Percentiles rank a stretch among this genome's conserved stretches.
Conservation (phyloP, 192 early-diverging fungal species). For the Coemansia sp. region DNA sequence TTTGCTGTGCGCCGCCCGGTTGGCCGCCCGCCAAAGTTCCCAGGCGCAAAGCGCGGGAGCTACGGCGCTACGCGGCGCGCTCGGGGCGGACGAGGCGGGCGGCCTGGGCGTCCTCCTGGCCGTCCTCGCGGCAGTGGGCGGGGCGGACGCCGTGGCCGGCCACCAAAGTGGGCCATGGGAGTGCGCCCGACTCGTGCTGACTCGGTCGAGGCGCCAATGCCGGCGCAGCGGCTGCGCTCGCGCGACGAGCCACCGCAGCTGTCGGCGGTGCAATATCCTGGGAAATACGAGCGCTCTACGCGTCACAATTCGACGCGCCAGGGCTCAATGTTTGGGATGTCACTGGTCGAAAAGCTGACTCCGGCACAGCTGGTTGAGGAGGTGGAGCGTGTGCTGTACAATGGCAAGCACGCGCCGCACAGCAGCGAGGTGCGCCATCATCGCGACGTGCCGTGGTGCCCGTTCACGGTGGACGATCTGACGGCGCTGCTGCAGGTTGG, state of each 20-base stretch:
- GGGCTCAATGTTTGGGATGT: conserved; percentile 13
- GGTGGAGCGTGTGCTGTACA: conserved; percentile 25
- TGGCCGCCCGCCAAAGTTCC: conserved; percentile 15
- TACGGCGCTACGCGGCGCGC: background rate
- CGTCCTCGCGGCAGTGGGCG: conserved; percentile 10
- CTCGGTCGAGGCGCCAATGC: background rate
- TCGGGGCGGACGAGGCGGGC: conserved; percentile 6
- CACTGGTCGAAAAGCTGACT: conserved; percentile 17
- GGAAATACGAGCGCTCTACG: background rate
- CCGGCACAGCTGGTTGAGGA: conserved; percentile 20
- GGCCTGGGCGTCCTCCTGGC: conserved; percentile 1
- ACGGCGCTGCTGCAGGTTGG: conserved; percentile 25
- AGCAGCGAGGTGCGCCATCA: background rate
- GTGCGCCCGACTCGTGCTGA: background rate
- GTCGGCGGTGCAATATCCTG: background rate
- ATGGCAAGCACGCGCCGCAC: background rate
- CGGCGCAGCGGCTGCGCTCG: background rate
- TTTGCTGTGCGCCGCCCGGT: background rate
- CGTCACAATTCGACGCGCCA: background rate
- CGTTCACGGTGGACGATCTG: conserved; percentile 27
- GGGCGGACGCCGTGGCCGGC: conserved; percentile 12
- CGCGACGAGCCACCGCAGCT: background rate
- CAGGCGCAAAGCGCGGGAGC: background rate
- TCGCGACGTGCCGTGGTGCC: background rate
- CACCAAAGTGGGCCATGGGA: conserved; percentile 6